Base-by-base conservation (phyloP, 2,329 filamentous ascomycete species). In the Cadophora sp. region DNA sequence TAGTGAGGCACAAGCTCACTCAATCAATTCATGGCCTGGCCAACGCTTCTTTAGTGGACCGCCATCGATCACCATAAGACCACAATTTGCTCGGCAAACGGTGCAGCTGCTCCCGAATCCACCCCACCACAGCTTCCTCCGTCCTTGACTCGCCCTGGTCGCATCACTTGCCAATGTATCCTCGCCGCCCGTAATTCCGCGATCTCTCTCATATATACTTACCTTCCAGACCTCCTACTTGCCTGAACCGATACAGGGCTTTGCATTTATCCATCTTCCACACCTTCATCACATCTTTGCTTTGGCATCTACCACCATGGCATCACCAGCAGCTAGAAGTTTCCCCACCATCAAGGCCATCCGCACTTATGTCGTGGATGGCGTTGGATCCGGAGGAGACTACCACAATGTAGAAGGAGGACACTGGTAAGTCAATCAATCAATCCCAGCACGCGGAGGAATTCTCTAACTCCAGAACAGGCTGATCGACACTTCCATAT, bases 401-500 rank as follows among this genome's bases (percentile, higher is more conserved):
- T 97, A 97, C 79, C 94, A 97, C 84, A 97, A 97, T 84, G 94
- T 97, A 75, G 86, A 93, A 71, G 85, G 87, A 41, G 87, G 88
- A 24, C 88, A 91, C 75, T 91, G 88, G 88, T 90, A 80, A 72
- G 82, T 70, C 53, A 1, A 18, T 27, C 18, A 72, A 82, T 70
- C 50, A 1, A 14, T 36, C 14, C 36, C 18, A 11, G 36, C 9
- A 8, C 27, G 2, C 8, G 24, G 59, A 13, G 16, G 18, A 64
- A 33, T 51, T 4, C 41, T 24, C 79, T 66, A 82, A 81, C 77
- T 47, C 83, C 82, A 56, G 82, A 81, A 83, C 79, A 97, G 94
- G 94, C 83, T 97, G 73, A 91, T 97, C 71, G 94, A 97, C 81
- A 91, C 91, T 69, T 90, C 94, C 73, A 97, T 97, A 77, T 94